Evolutionary conservation across 371 early-diverging fungal genomes (phyloP).

Genomic region (Circinella minor): DNA sequence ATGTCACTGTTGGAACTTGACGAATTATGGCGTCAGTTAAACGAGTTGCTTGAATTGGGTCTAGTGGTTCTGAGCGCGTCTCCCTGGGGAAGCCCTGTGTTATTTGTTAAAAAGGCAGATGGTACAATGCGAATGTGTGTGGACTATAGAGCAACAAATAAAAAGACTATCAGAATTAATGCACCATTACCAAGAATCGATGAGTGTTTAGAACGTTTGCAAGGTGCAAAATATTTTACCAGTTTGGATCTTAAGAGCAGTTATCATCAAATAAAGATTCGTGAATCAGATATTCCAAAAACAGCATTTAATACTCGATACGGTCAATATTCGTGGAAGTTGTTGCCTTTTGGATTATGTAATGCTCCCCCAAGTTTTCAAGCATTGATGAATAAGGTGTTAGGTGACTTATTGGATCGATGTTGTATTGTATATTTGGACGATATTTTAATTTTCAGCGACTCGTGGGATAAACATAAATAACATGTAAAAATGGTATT

Average conservation of each 20-base stretch:
- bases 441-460: too few species aligned
- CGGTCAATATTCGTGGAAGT: conserved; percentile 50
- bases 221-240: conserved; percentile 42
- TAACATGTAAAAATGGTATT: conserved; percentile 27
- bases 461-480: too few species aligned
- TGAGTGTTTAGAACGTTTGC: conserved; percentile 45
- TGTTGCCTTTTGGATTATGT: conserved; percentile 55
- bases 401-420: too few species aligned
- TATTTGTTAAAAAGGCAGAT: too few species aligned
- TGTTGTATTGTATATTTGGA: too few species aligned
- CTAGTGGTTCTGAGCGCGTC: too few species aligned
- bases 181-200: conserved; percentile 51
- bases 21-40: too few species aligned
- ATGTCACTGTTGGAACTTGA: too few species aligned
- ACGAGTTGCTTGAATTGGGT: too few species aligned
- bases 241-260: conserved; percentile 52
- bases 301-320: conserved; percentile 36
- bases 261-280: conserved; percentile 44
- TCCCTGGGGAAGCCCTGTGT: conserved; percentile 20
- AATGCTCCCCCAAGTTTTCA: conserved; percentile 35
- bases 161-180: conserved; percentile 38
- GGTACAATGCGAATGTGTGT: conserved; percentile 50
- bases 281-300: conserved; percentile 25
- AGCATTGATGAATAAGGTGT: too few species aligned
- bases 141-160: conserved; percentile 48